phyloP scores from a whole-genome alignment of 2,329 filamentous ascomycete genomes.

The Cladosporium sp. region DNA sequence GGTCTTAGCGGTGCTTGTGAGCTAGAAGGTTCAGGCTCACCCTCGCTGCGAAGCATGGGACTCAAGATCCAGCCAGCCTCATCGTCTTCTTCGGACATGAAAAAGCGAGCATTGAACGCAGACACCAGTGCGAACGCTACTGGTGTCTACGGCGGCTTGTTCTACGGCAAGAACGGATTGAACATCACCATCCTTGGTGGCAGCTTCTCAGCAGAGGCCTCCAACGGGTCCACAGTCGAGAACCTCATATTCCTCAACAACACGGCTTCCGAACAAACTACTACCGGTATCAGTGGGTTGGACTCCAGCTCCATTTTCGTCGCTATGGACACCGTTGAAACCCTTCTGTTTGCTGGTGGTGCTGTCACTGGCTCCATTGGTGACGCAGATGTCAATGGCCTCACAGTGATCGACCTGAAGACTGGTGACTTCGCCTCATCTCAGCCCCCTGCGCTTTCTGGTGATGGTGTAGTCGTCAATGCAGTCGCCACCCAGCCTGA shows the following conservation, averaged over 20 bases:
- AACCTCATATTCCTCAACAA: conserved; percentile 85
- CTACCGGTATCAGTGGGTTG: conserved; percentile 65
- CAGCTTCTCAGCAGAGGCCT: conserved; percentile 73
- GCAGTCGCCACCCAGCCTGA: conserved; percentile 72
- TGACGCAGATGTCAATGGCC: conserved; percentile 65
- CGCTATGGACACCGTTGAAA: conserved; percentile 66
- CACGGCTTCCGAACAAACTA: conserved; percentile 53
- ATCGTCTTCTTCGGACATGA: conserved; percentile 29
- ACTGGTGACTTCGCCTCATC: conserved; percentile 61
- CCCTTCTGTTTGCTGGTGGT: conserved; percentile 80
- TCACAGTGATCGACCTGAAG: conserved; percentile 77
- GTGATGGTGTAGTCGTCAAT: conserved; percentile 71
- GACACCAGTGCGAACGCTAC: conserved; percentile 51
- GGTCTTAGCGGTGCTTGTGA: conserved; percentile 72
- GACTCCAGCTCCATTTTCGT: conserved; percentile 73
- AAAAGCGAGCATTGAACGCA: conserved; percentile 45
- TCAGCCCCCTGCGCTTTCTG: conserved; percentile 76
- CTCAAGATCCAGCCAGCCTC: conserved; percentile 53
- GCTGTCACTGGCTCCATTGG: conserved; percentile 71
- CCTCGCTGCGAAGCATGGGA: conserved; percentile 52
- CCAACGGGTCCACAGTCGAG: conserved; percentile 69
- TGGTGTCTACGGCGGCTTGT: conserved; percentile 76
- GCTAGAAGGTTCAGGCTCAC: conserved; percentile 52
- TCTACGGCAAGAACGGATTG: conserved; percentile 67
- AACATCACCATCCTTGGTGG: conserved; percentile 90